Percentiles rank a stretch among this genome's conserved stretches.
phyloP scores from a whole-genome alignment of 2,329 filamentous ascomycete species.

The Chrysoporthe austroafricana region DNA sequence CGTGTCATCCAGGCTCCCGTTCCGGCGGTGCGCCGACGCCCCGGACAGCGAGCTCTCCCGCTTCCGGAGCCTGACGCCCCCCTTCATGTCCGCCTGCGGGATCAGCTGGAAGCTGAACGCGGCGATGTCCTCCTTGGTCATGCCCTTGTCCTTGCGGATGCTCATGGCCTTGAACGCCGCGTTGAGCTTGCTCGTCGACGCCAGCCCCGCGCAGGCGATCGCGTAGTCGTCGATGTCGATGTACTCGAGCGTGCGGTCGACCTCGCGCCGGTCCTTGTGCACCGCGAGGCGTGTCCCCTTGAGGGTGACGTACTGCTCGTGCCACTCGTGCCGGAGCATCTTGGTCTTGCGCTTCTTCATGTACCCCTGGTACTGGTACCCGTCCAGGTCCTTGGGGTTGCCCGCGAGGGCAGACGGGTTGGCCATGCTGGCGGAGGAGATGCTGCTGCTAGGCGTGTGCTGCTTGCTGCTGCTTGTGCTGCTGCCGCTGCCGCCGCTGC shows the following conservation, averaged over 20 bases:
- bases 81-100: conserved; percentile 62
- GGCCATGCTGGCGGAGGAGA: conserved; percentile 37
- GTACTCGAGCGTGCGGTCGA: conserved; percentile 69
- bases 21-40: conserved; percentile 14
- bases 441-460: conserved; percentile 36
- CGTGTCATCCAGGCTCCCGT: conserved; percentile 30
- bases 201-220: conserved; percentile 79
- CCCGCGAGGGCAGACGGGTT: conserved; percentile 30
- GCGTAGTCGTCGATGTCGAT: conserved; percentile 89
- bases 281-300: conserved; percentile 75
- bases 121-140: conserved; percentile 56
- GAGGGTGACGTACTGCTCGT: conserved; percentile 88
- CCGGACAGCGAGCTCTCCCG: conserved; percentile 50
- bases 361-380: conserved; percentile 76
- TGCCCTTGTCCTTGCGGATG: conserved; percentile 59
- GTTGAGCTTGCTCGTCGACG: conserved; percentile 78
- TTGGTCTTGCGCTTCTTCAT: conserved; percentile 94
- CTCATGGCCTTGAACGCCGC: conserved; percentile 84
- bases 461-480: conserved; percentile 22
- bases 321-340: conserved; percentile 91
- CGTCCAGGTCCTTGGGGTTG: conserved; percentile 45
- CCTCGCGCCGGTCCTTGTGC: conserved; percentile 64
- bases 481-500: conserved; percentile 31
- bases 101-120: conserved; percentile 87
- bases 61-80: conserved; percentile 55